These are phyloP conservation scores for Carpinus fangiana DNA, from an alignment of 306 rosid species.

Conservation along the genomic window DNA sequence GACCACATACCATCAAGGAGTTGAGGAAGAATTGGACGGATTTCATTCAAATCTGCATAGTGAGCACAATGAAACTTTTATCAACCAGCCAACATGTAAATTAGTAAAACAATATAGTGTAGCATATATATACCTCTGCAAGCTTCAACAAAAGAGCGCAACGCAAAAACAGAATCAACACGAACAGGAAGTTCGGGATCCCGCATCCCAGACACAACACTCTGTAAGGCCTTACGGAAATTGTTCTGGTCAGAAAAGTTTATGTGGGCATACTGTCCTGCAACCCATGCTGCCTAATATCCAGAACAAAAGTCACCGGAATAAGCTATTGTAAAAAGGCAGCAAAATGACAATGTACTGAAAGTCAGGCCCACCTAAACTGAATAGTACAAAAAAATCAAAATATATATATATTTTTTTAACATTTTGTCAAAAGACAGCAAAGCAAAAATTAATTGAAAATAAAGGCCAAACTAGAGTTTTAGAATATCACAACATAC, in stretches of 20 bases:
- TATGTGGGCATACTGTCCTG: constrained; percentile 90
- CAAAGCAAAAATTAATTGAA: background rate
- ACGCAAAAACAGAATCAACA: constrained; percentile 91
- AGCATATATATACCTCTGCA: constrained; percentile 57
- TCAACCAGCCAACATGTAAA: background rate
- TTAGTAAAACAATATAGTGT: background rate
- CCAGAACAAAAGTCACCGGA: constrained; percentile 20
- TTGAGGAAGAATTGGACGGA: constrained; percentile 89
- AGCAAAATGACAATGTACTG: background rate
- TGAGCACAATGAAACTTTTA: constrained; percentile 6
- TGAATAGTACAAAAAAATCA: background rate
- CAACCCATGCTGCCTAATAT: constrained; percentile 95
- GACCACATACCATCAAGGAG: constrained; percentile 84
- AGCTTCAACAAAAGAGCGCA: constrained; percentile 95
- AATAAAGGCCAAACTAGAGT: background rate
- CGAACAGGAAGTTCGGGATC: constrained; percentile 97
- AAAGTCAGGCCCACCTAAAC: background rate
- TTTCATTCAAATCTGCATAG: constrained; percentile 81
- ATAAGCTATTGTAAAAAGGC: background rate
- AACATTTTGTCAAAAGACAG: background rate
- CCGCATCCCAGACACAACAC: constrained; percentile 88
- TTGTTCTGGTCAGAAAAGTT: constrained; percentile 83
- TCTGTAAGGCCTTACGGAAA: constrained; percentile 81
- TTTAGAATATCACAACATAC: background rate
- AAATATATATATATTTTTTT: background rate